Evolutionary conservation across 768 basidiomycete species (phyloP).

Genomic region (Lanmaoa rubissima): DNA sequence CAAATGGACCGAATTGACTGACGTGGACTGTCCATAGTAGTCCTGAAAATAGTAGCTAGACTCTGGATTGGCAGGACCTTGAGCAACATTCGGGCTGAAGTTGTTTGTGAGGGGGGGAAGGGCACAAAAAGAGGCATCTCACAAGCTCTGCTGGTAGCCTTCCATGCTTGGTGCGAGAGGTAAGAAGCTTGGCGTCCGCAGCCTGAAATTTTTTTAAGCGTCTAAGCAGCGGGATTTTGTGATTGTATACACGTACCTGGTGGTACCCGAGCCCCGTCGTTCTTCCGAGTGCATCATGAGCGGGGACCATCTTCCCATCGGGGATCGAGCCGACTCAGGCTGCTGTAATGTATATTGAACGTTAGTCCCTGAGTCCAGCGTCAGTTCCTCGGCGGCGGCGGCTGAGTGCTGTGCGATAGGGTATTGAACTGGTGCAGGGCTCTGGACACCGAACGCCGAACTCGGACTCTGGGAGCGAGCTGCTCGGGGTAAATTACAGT

Average conservation of each 20-base stretch:
- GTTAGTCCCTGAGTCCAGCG: not conserved
- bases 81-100: constrained; percentile 9
- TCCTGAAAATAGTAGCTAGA: constrained; percentile 1
- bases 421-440: constrained; percentile 3
- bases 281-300: not conserved
- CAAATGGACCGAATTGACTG: constrained; percentile 1
- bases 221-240: not conserved
- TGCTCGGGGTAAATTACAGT: constrained; percentile 13
- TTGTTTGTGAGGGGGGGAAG: not conserved
- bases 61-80: not conserved
- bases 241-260: constrained; percentile 12
- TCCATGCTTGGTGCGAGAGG: not conserved
- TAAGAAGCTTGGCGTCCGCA: not conserved
- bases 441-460: constrained; percentile 9
- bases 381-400: constrained; percentile 7
- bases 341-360: constrained; percentile 7
- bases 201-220: constrained; percentile 3
- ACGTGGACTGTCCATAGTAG: constrained; percentile 14
- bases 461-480: constrained; percentile 25
- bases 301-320: constrained; percentile 4
- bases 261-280: constrained; percentile 3
- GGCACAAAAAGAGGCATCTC: not conserved
- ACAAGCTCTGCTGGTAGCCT: constrained; percentile 16
- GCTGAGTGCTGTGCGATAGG: not conserved
- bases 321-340: not conserved